Conservation (phyloP, 169 alveolate species). For the Plasmodium berghei region DNA sequence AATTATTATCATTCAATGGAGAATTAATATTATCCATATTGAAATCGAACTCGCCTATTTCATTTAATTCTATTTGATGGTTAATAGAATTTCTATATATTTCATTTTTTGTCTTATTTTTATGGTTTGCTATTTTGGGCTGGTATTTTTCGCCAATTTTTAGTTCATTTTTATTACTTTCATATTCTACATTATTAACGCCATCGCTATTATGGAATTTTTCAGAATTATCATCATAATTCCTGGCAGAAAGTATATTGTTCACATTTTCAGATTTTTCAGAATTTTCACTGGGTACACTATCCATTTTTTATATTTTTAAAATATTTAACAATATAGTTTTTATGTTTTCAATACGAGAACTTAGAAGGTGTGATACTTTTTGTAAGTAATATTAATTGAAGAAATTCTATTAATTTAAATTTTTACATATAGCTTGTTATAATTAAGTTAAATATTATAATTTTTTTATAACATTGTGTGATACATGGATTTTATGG, state of each 20-base stretch:
- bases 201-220: slow-evolving; percentile 2
- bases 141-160: background rate
- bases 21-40: background rate
- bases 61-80: slow-evolving; percentile 16
- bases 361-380: too few relatives aligned
- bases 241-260: background rate
- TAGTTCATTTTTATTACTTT: background rate
- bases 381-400: too few relatives aligned
- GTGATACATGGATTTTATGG: too few relatives aligned
- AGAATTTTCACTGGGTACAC: slow-evolving; percentile 13
- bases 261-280: slow-evolving; percentile 17
- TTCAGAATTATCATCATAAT: too few relatives aligned
- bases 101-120: slow-evolving; percentile 2
- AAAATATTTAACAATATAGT: background rate
- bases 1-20: slow-evolving; percentile 10
- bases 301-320: slow-evolving; percentile 45
- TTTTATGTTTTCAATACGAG: background rate
- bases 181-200: slow-evolving; percentile 14
- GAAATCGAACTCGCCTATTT: slow-evolving; percentile 9
- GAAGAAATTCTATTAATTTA: too few relatives aligned
- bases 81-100: slow-evolving; percentile 14
- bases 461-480: too few relatives aligned
- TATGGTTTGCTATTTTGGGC: slow-evolving; percentile 4
- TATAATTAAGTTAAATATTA: too few relatives aligned
- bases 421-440: too few relatives aligned